phyloP scores from a whole-genome alignment of 164 flowering plant genomes.

The grape (Vitis vinifera) region DNA sequence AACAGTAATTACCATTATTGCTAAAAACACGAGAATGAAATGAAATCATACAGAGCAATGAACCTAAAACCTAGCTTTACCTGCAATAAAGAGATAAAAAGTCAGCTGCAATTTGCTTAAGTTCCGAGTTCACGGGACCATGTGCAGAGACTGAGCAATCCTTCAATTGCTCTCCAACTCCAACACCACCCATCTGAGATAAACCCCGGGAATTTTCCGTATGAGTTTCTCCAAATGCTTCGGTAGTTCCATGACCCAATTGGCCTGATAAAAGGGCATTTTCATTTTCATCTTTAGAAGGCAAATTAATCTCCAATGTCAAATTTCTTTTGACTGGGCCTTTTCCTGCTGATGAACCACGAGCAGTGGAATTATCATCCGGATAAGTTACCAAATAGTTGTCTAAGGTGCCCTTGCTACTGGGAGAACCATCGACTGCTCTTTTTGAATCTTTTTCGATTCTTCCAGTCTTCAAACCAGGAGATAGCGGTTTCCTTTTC shows the following conservation, averaged over 20 bases:
- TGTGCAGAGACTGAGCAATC: conserved; percentile 16
- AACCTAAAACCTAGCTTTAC: conserved; percentile 31
- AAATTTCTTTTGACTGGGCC: conserved; percentile 48
- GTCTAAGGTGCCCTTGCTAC: conserved; percentile 66
- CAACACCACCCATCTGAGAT: conserved; percentile 12
- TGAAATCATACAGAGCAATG: not conserved
- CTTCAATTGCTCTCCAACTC: conserved; percentile 8
- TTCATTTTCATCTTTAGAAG: conserved; percentile 20
- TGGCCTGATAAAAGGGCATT: conserved; percentile 3
- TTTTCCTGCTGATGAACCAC: conserved; percentile 16
- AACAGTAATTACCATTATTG: not conserved
- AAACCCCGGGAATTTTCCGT: conserved; percentile 13
- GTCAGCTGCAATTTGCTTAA: conserved; percentile 57
- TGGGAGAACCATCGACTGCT: conserved; percentile 53
- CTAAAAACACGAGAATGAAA: not conserved
- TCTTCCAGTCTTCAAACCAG: conserved; percentile 41
- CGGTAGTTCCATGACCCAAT: conserved; percentile 12
- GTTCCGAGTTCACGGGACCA: conserved; percentile 41
- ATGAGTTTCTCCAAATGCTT: conserved; percentile 11
- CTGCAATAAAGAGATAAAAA: conserved; percentile 79
- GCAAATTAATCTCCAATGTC: conserved; percentile 36
- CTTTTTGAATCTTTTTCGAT: conserved; percentile 32
- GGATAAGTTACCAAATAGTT: conserved; percentile 49
- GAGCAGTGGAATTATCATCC: conserved; percentile 20
- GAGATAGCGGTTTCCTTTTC: conserved; percentile 66